Evolutionary conservation across 768 basidiomycete species (phyloP), one percentile per base, ranked within the genome.

Genomic region (Asterophora lycoperdoides): DNA sequence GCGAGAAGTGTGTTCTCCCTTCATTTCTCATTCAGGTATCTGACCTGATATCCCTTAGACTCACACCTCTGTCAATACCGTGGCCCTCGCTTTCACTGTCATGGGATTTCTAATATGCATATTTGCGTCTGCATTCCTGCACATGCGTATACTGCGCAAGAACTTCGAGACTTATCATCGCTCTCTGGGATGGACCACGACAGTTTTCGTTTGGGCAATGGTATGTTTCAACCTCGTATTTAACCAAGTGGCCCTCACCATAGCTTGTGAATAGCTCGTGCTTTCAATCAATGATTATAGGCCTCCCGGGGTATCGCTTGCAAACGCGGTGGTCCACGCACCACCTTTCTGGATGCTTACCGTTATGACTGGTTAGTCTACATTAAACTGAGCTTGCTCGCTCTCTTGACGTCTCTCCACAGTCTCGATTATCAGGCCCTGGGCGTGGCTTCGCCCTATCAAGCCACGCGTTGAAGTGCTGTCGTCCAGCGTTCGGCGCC

Each of bases 141-240:
- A 54, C 13, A 58, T 69, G 44, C 66, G 74, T 32, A 51, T 49
- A 13, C 60, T 63, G 41, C 74, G 75, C 57, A 61, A 76, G 53
- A 57, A 59, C 13, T 76, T 76, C 56, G 74, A 76, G 55, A 42
- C 58, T 18, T 62, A 63, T 15, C 74, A 75, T 57, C 71, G 74
- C 11, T 73, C 73, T 60, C 51, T 73, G 35, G 74, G 74, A 20
- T 75, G 74, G 74, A 60, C 64, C 14, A 69, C 70, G 0, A 67
- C 68, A 1, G 67, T 66, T 20, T 52, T 75, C n/a, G 70, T 75
- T 5, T 76, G 74, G 74, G 59, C 41, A 7, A 72, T 70, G 61
- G 69, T 70, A 15, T 5, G 40, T 41, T 4, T 7, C 2, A 2
- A 15, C 8, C 5, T 10, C 2, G 9, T 8, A 38, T 6, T 23